phyloP scores from a whole-genome alignment of 306 rosid species.

The Trifolium repens region DNA sequence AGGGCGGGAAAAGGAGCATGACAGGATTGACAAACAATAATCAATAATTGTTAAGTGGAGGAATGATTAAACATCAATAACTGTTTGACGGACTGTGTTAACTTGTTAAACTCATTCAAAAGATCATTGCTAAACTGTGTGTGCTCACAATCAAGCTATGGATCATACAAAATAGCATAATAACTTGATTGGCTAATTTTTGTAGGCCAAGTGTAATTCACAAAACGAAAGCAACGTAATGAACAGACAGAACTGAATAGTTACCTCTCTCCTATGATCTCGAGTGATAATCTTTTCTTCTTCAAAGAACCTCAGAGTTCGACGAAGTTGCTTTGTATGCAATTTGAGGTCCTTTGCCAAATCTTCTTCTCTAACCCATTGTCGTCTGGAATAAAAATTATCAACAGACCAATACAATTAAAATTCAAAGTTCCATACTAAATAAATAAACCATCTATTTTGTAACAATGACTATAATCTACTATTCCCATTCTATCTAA shows the following conservation, averaged over 20 bases:
- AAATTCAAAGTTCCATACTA: slow-evolving; percentile 15
- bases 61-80: neutral
- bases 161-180: slow-evolving; percentile 10
- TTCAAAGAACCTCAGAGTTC: slow-evolving; percentile 81
- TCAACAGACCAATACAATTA: neutral
- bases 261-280: slow-evolving; percentile 92
- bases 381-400: slow-evolving; percentile 58
- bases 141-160: neutral
- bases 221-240: slow-evolving; percentile 20
- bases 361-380: slow-evolving; percentile 98
- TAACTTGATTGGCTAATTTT: neutral
- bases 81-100: neutral
- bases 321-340: slow-evolving; percentile 90
- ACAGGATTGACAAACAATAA: slow-evolving; percentile 7
- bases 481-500: neutral
- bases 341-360: slow-evolving; percentile 94
- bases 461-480: neutral
- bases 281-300: slow-evolving; percentile 92
- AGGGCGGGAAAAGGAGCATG: neutral
- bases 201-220: slow-evolving; percentile 4
- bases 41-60: neutral
- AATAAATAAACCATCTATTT: slow-evolving; percentile 7
- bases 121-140: neutral
- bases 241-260: slow-evolving; percentile 30
- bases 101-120: slow-evolving; percentile 12